Evolutionary conservation across 2,329 filamentous ascomycete species (phyloP), one percentile per base, ranked within the genome.

Genomic region (Zasmidium cellare): DNA sequence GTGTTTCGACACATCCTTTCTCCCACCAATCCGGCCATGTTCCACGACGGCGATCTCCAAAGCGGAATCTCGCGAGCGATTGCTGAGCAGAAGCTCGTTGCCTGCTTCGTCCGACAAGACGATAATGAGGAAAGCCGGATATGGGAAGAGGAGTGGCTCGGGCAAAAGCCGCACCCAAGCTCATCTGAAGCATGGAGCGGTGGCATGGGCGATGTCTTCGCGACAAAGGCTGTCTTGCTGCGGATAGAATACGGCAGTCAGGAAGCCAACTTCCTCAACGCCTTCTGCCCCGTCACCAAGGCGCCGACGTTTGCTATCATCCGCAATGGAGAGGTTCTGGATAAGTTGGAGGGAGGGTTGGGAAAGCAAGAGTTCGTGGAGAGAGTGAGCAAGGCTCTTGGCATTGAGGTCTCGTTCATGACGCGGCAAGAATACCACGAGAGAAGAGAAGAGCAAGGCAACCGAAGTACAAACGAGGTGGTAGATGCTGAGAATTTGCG

Each of bases 221-320:
- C 79, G 23, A 77, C 81, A 35, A 84, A 87, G 68, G 84, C 90
- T 2, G 80, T 97, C 19, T 76, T 88, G 7, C 79, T 97, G 20
- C 84, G 87, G 51, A 79, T 97, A 20, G 75, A 81, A 31, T 85
- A 87, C 18, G 90, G 87, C 20, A 92, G 89, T 1, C 84, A 89
- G 64, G 92, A 96, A 77, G 91, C 91, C 9, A 86, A 84, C 5
- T 96, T 91, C 68, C 80, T 97, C 14, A 84, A 87, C 9, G 90
- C 90, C 47, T 90, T 96, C 68, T 96, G 91, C 67, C 90, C 91
- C 0, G 78, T 96, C n/a, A 83, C 85, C 1, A 85, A 85, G 64
- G 85, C 86, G n/a, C 92, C 93, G 0, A 89, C 89, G 1, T 76
- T 96, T 9, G 82, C 96, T 16, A 79, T 96, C 19, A 92, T 96